phyloP scores from a whole-genome alignment of 2,329 filamentous ascomycete species.

The Ophidiomyces ophidiicola region DNA sequence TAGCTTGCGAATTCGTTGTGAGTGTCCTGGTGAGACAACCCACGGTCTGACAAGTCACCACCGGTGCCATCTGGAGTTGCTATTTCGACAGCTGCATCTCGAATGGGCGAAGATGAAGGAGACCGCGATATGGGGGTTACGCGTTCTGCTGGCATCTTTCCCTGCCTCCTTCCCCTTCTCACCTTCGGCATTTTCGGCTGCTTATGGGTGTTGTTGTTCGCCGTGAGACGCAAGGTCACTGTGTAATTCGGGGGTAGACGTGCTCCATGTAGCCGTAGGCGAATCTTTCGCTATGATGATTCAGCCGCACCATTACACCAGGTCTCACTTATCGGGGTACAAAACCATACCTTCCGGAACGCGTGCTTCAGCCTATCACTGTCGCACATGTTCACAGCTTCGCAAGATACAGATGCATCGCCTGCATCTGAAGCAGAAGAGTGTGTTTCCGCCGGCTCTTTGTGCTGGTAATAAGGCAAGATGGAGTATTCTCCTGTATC shows the following conservation, averaged over 20 bases:
- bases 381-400: conserved; percentile 18
- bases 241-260: conserved; percentile 44
- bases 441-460: conserved; percentile 27
- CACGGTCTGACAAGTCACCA: background rate
- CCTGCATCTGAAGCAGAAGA: conserved; percentile 16
- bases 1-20: conserved; percentile 7
- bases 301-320: background rate
- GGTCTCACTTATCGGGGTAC: background rate
- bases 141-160: conserved; percentile 6
- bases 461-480: conserved; percentile 32
- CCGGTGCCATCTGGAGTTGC: conserved; percentile 8
- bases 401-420: background rate
- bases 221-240: conserved; percentile 42
- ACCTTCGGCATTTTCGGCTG: conserved; percentile 17
- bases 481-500: conserved; percentile 49
- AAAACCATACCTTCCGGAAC: conserved; percentile 34
- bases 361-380: conserved; percentile 39
- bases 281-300: conserved; percentile 41
- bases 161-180: conserved; percentile 4
- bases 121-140: conserved; percentile 17
- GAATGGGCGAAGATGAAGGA: conserved; percentile 14
- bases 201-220: conserved; percentile 29
- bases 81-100: conserved; percentile 8
- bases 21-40: background rate
- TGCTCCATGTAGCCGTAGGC: conserved; percentile 43